Evolutionary conservation across 2,329 filamentous ascomycete species (phyloP), one percentile per base, ranked within the genome.

Genomic region (Ambrosiella xylebori): DNA sequence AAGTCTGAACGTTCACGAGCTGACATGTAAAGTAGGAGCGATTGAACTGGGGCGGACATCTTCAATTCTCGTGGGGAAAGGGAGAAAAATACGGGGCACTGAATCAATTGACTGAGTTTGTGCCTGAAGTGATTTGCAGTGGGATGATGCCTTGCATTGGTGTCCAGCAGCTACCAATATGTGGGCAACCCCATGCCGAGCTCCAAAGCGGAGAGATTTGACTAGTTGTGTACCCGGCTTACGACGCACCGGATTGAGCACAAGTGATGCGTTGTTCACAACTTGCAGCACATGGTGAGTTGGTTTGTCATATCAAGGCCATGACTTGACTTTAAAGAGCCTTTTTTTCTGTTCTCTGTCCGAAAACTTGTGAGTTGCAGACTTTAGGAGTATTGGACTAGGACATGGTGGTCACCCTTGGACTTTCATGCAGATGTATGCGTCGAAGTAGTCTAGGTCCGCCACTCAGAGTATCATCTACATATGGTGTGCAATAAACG

Each of bases 91-190:
- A 39, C n/a, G 15, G 38, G 11, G 9, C 7, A 15, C n/a, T 39
- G 11, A n/a, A n/a, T 11, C 36, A 54, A 36, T 38, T 15, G 51
- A 19, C 35, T 12, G 51, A 39, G n/a, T 38, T 54, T 13, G 51
- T 54, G 51, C 51, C 51, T 54, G 51, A 39, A 54, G n/a, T 39
- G 36, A 9, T 39, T 36, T 36, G 36, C 36, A 38, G 51, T 54
- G 50, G 56, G 49, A 58, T 53, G 47, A 54, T 54, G 27, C 51
- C 39, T 37, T 57, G 44, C 44, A 57, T 36, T 45, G 27, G 40
- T 38, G n/a, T 57, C 8, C 11, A 47, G n/a, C n/a, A 47, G 7
- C 44, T 17, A 15, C 12, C 44, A 47, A 47, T 47, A 13, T 47
- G 44, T 17, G 44, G 44, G 44, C 44, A 17, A 47, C 44, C 2